Evolutionary conservation across 1,284 basidiomycete species (phyloP).

Genomic region (Ustilago crameri): DNA sequence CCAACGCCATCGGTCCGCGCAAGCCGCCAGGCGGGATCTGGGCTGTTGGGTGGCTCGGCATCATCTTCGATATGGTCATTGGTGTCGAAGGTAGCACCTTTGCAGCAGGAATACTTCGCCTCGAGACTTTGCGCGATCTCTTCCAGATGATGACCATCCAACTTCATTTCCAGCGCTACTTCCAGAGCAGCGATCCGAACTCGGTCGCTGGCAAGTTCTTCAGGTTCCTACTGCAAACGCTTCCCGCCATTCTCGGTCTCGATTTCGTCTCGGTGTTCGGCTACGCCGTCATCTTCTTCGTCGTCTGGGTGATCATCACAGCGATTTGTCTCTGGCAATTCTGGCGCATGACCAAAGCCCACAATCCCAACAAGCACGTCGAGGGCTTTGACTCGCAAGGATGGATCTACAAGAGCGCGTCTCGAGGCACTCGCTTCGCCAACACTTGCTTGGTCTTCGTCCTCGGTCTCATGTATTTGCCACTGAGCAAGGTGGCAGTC

Average conservation of each 20-base stretch:
- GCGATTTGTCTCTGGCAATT: slow-evolving; percentile 46
- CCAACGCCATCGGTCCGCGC: slow-evolving; percentile 61
- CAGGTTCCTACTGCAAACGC: slow-evolving; percentile 48
- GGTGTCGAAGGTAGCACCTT: slow-evolving; percentile 60
- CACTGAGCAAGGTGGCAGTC: slow-evolving; percentile 62
- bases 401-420: slow-evolving; percentile 53
- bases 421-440: slow-evolving; percentile 51
- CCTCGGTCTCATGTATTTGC: slow-evolving; percentile 56
- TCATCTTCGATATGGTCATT: slow-evolving; percentile 60
- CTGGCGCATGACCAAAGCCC: slow-evolving; percentile 53
- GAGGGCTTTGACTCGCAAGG: slow-evolving; percentile 61
- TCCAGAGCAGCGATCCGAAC: slow-evolving; percentile 30
- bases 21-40: slow-evolving; percentile 57
- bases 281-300: slow-evolving; percentile 54
- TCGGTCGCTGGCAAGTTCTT: slow-evolving; percentile 18
- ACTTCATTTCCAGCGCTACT: slow-evolving; percentile 44
- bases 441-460: slow-evolving; percentile 59
- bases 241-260: slow-evolving; percentile 56
- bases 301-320: slow-evolving; percentile 50
- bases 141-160: slow-evolving; percentile 58
- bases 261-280: slow-evolving; percentile 62
- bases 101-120: slow-evolving; percentile 56
- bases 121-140: slow-evolving; percentile 57
- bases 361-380: slow-evolving; percentile 56
- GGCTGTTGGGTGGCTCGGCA: slow-evolving; percentile 49